A percentile compares a stretch with the other conserved stretches of the same genome.
Conservation (phyloP, 768 basidiomycete species). For the Lactarius sp. region DNA sequence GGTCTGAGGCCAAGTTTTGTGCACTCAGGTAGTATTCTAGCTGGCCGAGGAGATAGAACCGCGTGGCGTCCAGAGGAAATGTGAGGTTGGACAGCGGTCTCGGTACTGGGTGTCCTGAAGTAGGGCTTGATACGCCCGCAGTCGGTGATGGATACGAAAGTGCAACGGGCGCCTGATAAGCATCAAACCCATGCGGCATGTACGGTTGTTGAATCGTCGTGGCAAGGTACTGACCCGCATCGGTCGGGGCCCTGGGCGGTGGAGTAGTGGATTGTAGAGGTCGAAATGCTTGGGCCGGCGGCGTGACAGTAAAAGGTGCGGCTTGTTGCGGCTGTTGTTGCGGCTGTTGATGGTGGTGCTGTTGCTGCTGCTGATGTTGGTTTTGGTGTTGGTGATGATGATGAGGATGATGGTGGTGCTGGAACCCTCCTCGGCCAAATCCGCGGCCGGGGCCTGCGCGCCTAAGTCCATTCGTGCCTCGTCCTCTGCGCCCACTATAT, state of each 20-base stretch:
- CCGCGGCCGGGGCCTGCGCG: constrained; percentile 26
- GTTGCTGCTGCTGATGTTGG: constrained; percentile 7
- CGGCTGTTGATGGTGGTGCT: neutral
- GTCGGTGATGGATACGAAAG: constrained; percentile 28
- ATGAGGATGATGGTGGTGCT: constrained; percentile 4
- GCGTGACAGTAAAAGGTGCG: constrained; percentile 22
- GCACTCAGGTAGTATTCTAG: constrained; percentile 90
- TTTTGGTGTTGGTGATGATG: neutral
- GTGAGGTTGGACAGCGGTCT: constrained; percentile 42
- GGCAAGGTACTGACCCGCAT: constrained; percentile 26
- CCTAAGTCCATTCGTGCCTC: constrained; percentile 30
- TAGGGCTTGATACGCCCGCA: constrained; percentile 21
- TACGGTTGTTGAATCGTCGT: constrained; percentile 15
- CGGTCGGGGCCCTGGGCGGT: constrained; percentile 2
- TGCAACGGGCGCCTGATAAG: constrained; percentile 28
- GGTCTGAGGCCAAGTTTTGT: constrained; percentile 86
- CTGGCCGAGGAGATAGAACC: constrained; percentile 71
- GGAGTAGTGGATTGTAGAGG: constrained; percentile 26
- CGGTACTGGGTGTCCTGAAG: constrained; percentile 40
- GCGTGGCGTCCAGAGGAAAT: constrained; percentile 60
- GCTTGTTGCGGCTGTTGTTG: constrained; percentile 8
- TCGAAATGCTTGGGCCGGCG: constrained; percentile 24
- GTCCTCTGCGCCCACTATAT: constrained; percentile 23
- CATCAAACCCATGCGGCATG: constrained; percentile 30
- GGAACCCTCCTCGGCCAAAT: constrained; percentile 15